Evolutionary conservation across 2,329 filamentous ascomycete genomes (phyloP).

Genomic region (Colletotrichum sp.): DNA sequence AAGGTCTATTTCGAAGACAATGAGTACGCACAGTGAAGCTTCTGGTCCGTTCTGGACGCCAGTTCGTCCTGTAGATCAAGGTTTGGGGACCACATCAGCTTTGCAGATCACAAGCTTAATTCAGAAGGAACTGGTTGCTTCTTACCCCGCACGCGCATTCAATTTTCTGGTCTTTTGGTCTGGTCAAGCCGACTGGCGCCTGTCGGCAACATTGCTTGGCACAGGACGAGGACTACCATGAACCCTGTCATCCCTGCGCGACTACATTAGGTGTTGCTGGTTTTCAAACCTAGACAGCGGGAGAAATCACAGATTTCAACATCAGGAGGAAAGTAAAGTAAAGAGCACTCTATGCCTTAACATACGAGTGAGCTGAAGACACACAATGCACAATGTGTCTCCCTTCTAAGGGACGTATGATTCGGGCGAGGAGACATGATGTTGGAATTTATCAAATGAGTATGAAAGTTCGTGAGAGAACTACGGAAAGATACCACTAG

Average conservation of each 20-base stretch:
- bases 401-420: accelerated
- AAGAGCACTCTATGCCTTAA: accelerated
- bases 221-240: neutral
- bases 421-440: neutral
- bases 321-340: accelerated
- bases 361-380: neutral
- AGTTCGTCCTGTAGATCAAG: neutral
- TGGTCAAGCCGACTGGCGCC: neutral
- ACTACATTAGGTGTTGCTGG: neutral
- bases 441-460: neutral
- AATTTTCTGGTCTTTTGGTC: accelerated
- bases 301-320: neutral
- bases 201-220: neutral
- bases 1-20: neutral
- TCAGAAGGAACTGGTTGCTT: accelerated
- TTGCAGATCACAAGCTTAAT: neutral
- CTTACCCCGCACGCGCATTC: neutral
- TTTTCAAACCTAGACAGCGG: neutral
- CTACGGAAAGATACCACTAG: neutral
- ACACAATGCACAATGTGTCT: neutral
- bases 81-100: neutral
- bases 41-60: neutral
- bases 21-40: neutral
- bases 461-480: neutral
- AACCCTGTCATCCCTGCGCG: neutral